Percentiles rank a stretch among this genome's conserved stretches.
phyloP scores from a whole-genome alignment of 2,329 filamentous ascomycete genomes.

The Trichoderma pleuroti region DNA sequence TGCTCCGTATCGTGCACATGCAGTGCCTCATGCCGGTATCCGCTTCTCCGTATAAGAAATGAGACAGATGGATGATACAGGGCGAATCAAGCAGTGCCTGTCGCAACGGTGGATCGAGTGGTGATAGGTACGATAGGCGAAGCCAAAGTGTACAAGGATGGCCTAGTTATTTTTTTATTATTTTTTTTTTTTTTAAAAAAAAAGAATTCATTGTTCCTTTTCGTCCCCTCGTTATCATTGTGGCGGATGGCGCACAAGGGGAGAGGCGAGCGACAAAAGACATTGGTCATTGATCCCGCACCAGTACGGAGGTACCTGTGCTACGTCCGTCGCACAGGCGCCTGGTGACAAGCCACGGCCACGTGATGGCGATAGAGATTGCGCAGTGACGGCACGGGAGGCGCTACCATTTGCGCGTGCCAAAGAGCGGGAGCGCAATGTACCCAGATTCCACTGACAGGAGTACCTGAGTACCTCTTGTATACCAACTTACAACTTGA shows the following conservation, averaged over 20 bases:
- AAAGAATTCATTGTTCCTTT: neutral
- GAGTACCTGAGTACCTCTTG: neutral
- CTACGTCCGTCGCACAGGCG: neutral
- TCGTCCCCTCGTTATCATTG: neutral
- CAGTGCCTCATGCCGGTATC: neutral
- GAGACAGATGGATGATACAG: slow-evolving; percentile 4
- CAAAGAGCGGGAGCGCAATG: neutral
- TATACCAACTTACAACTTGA: neutral
- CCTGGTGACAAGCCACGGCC: neutral
- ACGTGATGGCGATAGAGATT: slow-evolving; percentile 6
- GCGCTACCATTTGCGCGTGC: slow-evolving; percentile 1
- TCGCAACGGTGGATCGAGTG: slow-evolving; percentile 8
- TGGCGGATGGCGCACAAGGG: neutral
- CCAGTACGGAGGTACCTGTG: neutral
- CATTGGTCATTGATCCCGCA: neutral
- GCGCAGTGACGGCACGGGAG: slow-evolving; percentile 6
- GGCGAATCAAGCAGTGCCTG: neutral
- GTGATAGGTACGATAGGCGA: slow-evolving; percentile 18
- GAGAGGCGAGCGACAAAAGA: neutral
- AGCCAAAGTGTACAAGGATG: neutral
- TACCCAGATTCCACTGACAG: neutral
- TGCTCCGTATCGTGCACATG: neutral
- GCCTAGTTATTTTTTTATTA: neutral
- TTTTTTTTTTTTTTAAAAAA: neutral
- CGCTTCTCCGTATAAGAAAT: slow-evolving; percentile 9